These are phyloP conservation scores for Skeletonema costatum DNA, from an alignment of 108 stramenopile species.

Conservation along the genomic window DNA sequence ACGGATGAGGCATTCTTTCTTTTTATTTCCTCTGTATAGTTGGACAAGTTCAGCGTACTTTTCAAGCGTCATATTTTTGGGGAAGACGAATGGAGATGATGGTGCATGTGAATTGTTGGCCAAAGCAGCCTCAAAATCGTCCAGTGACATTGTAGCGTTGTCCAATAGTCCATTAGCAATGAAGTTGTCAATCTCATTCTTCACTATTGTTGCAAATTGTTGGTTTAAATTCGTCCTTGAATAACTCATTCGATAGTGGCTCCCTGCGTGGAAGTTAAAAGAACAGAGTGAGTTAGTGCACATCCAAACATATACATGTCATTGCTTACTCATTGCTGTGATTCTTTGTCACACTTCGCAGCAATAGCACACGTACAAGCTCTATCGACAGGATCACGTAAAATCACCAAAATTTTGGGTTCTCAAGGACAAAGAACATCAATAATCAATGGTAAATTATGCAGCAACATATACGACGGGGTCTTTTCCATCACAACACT, in stretches of 20 bases:
- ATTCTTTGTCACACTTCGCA: too few relatives aligned
- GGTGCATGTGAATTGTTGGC: neutral
- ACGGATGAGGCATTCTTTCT: neutral
- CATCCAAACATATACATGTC: neutral
- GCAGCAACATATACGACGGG: neutral
- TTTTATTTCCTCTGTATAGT: neutral
- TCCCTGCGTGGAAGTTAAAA: neutral
- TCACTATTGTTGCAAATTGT: neutral
- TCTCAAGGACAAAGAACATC: constrained; percentile 7
- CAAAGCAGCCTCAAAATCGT: neutral
- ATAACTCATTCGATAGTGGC: constrained; percentile 9
- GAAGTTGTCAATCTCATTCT: constrained; percentile 4
- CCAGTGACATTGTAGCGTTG: neutral
- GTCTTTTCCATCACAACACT: constrained; percentile 16
- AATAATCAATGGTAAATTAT: neutral
- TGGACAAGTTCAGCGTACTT: neutral
- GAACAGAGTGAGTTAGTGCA: neutral
- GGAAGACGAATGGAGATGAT: constrained; percentile 1
- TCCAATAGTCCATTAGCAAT: constrained; percentile 4
- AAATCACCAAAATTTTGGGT: constrained; percentile 10
- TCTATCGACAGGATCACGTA: constrained; percentile 9
- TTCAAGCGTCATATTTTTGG: neutral
- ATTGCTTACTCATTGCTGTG: too few relatives aligned
- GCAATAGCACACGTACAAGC: neutral
- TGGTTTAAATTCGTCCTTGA: neutral